phyloP scores from a whole-genome alignment of 805 yeast genomes.

The Debaryomyces prosopidis region DNA sequence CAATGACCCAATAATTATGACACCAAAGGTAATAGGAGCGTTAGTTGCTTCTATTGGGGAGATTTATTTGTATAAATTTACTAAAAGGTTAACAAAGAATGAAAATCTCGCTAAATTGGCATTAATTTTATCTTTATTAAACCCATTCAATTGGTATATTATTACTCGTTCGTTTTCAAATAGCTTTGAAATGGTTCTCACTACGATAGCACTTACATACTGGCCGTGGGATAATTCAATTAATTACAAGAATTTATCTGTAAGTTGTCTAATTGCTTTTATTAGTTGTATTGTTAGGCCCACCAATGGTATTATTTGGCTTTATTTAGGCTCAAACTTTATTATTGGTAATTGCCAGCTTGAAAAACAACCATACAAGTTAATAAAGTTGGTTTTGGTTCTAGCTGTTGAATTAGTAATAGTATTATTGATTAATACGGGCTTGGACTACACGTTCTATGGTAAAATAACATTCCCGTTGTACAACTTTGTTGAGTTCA shows the following conservation, averaged over 20 bases:
- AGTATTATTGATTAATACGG: conserved; percentile 37
- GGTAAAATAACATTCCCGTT: conserved; percentile 59
- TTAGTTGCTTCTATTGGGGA: conserved; percentile 74
- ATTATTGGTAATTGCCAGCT: background rate
- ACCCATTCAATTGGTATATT: conserved; percentile 81
- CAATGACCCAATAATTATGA: conserved; percentile 38
- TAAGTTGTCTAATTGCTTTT: conserved; percentile 50
- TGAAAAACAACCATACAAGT: background rate
- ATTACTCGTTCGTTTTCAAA: conserved; percentile 85
- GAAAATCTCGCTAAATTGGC: conserved; percentile 40
- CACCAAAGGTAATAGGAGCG: conserved; percentile 73
- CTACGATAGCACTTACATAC: conserved; percentile 61
- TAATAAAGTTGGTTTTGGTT: conserved; percentile 14
- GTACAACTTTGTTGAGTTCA: conserved; percentile 72
- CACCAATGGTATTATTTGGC: conserved; percentile 80
- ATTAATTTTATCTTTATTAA: conserved; percentile 52
- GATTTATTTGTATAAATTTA: conserved; percentile 52
- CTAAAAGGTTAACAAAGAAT: conserved; percentile 33
- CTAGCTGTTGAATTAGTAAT: conserved; percentile 18
- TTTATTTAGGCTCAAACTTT: conserved; percentile 48
- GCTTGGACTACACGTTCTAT: conserved; percentile 64
- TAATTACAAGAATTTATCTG: conserved; percentile 15
- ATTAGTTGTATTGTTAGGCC: conserved; percentile 77
- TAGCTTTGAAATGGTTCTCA: conserved; percentile 72
- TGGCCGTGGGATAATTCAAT: conserved; percentile 60